Conservation (phyloP, 2,329 filamentous ascomycete species). For the Chrysosporium keratinophilum region DNA sequence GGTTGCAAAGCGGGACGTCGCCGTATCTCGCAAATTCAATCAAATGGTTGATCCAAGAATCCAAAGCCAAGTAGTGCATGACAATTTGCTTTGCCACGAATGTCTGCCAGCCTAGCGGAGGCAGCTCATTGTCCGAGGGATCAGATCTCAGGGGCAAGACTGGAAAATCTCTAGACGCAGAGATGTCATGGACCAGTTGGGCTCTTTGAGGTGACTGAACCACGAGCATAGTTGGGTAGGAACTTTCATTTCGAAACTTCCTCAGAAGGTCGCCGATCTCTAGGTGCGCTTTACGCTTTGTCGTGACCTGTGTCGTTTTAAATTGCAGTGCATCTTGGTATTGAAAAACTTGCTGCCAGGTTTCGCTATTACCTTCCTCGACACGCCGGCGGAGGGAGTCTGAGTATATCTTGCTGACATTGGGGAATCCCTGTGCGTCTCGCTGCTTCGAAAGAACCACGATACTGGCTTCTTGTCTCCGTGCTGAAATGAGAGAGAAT, state of each 20-base stretch:
- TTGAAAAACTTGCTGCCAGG: conserved; percentile 69
- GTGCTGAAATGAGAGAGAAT: conserved; percentile 84
- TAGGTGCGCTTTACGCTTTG: conserved; percentile 75
- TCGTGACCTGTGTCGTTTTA: conserved; percentile 78
- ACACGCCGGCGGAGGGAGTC: conserved; percentile 58
- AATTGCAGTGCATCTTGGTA: conserved; percentile 83
- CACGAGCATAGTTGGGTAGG: conserved; percentile 68
- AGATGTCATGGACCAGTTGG: conserved; percentile 72
- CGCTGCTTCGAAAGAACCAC: conserved; percentile 75
- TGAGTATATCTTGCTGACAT: conserved; percentile 76
- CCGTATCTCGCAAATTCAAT: conserved; percentile 82
- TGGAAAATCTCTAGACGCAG: conserved; percentile 73
- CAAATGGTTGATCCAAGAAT: conserved; percentile 81
- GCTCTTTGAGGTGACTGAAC: conserved; percentile 81
- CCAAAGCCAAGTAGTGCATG: conserved; percentile 83
- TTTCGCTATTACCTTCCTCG: conserved; percentile 53
- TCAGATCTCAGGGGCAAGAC: conserved; percentile 73
- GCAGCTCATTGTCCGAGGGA: conserved; percentile 71
- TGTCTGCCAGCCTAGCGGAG: conserved; percentile 85
- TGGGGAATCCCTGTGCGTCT: conserved; percentile 78
- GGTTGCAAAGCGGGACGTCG: conserved; percentile 86
- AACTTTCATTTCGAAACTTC: conserved; percentile 79
- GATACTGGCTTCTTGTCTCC: conserved; percentile 67
- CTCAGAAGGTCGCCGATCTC: conserved; percentile 82
- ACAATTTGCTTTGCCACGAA: conserved; percentile 80